These are phyloP conservation scores for Leccinum barrowsii DNA, from an alignment of 768 basidiomycete genomes.

Conservation along the genomic window DNA sequence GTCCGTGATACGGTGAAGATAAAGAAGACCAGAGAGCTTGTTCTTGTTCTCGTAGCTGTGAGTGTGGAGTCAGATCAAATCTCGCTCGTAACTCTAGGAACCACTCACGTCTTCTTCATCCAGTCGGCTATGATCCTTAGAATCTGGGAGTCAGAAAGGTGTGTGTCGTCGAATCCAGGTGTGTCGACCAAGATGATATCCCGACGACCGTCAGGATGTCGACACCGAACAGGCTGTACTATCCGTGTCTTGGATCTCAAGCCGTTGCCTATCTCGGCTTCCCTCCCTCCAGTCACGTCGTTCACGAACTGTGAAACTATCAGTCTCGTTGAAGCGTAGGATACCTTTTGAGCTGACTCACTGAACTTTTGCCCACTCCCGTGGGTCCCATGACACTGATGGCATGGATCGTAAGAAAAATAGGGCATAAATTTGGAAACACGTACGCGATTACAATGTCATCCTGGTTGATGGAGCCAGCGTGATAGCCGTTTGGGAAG, in stretches of 20 bases:
- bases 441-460: constrained; percentile 21
- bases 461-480: neutral
- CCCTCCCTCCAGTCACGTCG: neutral
- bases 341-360: neutral
- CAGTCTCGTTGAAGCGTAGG: neutral
- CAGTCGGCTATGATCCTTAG: constrained; percentile 12
- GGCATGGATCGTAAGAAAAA: neutral
- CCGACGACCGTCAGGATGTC: constrained; percentile 14
- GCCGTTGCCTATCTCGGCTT: neutral
- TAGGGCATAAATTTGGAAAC: neutral
- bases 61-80: neutral
- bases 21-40: constrained; percentile 13
- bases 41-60: constrained; percentile 7
- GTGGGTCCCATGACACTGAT: constrained; percentile 18
- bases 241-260: constrained; percentile 9
- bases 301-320: constrained; percentile 14
- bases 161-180: constrained; percentile 17
- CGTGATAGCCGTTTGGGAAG: too few species aligned
- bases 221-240: constrained; percentile 7
- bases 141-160: constrained; percentile 7
- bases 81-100: neutral
- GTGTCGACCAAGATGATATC: constrained; percentile 17
- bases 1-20: constrained; percentile 15
- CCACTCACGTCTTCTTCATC: constrained; percentile 16
- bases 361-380: constrained; percentile 18